Evolutionary conservation across 108 stramenopile genomes (phyloP).

Genomic region (Cyclotella atomus): DNA sequence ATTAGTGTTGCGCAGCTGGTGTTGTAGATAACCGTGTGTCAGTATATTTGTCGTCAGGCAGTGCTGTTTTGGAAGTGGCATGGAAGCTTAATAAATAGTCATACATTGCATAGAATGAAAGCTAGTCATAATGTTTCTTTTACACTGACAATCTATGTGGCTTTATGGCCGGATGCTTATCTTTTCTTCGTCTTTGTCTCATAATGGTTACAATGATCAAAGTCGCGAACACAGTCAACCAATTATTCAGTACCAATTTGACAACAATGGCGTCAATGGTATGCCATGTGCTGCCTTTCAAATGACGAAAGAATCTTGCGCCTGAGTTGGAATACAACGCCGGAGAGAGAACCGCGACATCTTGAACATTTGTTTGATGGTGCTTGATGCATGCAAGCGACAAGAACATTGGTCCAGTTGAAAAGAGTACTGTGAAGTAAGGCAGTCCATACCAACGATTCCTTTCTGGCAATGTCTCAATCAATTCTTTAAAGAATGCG

Average conservation of each 20-base stretch:
- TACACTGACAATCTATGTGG: constrained; percentile 1
- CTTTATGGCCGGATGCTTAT: too few species aligned
- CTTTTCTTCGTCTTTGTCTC: neutral
- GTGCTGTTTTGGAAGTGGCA: constrained; percentile 3
- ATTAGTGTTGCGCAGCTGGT: neutral
- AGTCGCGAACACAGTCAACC: neutral
- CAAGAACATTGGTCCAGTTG: constrained; percentile 27
- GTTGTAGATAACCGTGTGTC: neutral
- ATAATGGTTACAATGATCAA: neutral
- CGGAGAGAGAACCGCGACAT: constrained; percentile 13
- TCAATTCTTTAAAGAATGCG: neutral
- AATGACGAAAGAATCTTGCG: constrained; percentile 29
- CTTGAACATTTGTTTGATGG: neutral
- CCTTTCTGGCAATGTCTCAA: constrained; percentile 12
- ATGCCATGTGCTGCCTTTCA: constrained; percentile 33
- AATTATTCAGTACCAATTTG: constrained; percentile 12
- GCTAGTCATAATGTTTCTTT: neutral
- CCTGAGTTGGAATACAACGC: constrained; percentile 14
- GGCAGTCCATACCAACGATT: constrained; percentile 24
- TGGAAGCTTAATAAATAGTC: neutral
- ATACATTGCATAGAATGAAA: neutral
- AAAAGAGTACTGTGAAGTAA: constrained; percentile 27
- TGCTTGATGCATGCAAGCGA: constrained; percentile 11
- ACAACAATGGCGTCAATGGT: constrained; percentile 1
- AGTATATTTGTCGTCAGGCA: neutral